A percentile compares a stretch with the other conserved stretches of the same genome.
Evolutionary conservation across 306 rosid species (phyloP).

Genomic region (Acacia crassicarpa): DNA sequence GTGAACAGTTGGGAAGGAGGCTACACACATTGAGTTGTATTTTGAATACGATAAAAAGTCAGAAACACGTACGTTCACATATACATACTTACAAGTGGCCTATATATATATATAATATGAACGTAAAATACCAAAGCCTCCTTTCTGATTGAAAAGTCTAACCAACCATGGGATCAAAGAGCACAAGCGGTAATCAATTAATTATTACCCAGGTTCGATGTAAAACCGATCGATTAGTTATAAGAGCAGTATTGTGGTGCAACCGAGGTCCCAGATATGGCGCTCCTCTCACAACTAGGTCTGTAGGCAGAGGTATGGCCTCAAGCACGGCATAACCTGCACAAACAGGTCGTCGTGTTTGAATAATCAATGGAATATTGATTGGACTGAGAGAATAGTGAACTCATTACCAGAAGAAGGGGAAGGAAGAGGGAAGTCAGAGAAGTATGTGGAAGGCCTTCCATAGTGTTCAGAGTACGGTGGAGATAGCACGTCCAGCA

Average conservation of each 20-base stretch:
- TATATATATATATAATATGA: background rate
- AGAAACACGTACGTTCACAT: background rate
- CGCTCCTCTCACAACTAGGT: constrained; percentile 51
- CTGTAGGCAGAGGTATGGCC: constrained; percentile 52
- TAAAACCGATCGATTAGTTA: background rate
- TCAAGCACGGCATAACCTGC: constrained; percentile 60
- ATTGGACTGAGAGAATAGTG: background rate
- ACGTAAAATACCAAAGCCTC: background rate
- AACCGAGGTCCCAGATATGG: constrained; percentile 55
- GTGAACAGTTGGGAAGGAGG: background rate
- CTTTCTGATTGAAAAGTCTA: background rate
- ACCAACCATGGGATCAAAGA: background rate
- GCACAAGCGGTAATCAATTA: background rate
- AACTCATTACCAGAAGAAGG: constrained; percentile 41
- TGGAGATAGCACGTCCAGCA: constrained; percentile 65
- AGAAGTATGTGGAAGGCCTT: constrained; percentile 65
- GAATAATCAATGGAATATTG: background rate
- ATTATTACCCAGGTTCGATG: background rate
- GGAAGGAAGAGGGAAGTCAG: constrained; percentile 45
- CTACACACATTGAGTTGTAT: background rate
- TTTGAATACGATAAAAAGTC: background rate
- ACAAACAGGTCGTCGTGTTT: too few relatives aligned
- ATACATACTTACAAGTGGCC: background rate
- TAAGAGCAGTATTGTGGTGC: background rate
- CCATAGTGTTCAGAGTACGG: constrained; percentile 57